Percentiles rank a stretch among this genome's conserved stretches.
These are phyloP conservation scores for Sarcodon sp. DNA, from an alignment of 768 basidiomycete genomes.

Conservation along the genomic window DNA sequence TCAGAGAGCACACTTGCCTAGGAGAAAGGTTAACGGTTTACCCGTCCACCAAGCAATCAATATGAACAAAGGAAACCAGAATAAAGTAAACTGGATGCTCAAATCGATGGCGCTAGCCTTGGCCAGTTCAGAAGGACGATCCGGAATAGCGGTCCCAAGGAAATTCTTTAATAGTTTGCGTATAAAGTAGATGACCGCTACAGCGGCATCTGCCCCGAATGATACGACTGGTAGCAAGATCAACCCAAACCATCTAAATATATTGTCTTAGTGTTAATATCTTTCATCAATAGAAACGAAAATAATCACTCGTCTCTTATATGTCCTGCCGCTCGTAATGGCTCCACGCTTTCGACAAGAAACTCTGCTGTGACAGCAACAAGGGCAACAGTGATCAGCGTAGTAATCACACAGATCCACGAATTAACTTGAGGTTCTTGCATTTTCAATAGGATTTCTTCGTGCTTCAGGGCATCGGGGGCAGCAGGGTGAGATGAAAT, in stretches of 20 bases:
- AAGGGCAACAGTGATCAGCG: slow-evolving; percentile 38
- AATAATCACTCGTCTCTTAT: slow-evolving; percentile 40
- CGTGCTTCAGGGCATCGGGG: slow-evolving; percentile 12
- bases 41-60: slow-evolving; percentile 55
- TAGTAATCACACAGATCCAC: slow-evolving; percentile 43
- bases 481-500: slow-evolving; percentile 29
- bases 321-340: slow-evolving; percentile 25
- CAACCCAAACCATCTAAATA: slow-evolving; percentile 50
- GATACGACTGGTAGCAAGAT: slow-evolving; percentile 55
- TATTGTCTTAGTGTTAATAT: background rate
- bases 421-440: slow-evolving; percentile 49
- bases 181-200: slow-evolving; percentile 29
- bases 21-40: slow-evolving; percentile 50
- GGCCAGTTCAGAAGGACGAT: slow-evolving; percentile 41
- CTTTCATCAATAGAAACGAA: background rate
- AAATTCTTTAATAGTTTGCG: slow-evolving; percentile 27
- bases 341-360: slow-evolving; percentile 53
- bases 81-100: slow-evolving; percentile 64
- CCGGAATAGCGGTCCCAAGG: slow-evolving; percentile 24
- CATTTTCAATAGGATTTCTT: slow-evolving; percentile 27
- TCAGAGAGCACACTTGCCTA: slow-evolving; percentile 30
- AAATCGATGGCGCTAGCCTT: slow-evolving; percentile 63
- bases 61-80: slow-evolving; percentile 69
- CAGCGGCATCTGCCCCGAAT: slow-evolving; percentile 50
- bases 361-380: slow-evolving; percentile 65